Conservation (phyloP, 1,284 basidiomycete genomes). For the Trametes versicolor region DNA sequence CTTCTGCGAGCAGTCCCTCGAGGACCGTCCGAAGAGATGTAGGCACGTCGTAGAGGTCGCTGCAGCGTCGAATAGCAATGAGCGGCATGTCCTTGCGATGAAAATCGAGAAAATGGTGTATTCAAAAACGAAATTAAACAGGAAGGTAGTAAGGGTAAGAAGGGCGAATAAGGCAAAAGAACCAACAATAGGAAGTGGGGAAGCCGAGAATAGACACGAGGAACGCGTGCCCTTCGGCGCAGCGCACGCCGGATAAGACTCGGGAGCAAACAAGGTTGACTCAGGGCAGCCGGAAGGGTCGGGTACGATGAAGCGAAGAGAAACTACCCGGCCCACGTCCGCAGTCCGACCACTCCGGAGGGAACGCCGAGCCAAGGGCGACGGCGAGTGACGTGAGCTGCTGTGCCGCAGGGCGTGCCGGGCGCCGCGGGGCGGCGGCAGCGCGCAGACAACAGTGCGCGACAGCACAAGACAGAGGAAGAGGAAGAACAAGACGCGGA, state of each 20-base stretch:
- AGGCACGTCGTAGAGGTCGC: conserved; percentile 87
- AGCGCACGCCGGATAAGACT: conserved; percentile 24
- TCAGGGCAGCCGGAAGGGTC: conserved; percentile 10
- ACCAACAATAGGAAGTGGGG: conserved; percentile 10
- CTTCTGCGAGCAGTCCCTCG: conserved; percentile 88
- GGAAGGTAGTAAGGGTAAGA: not conserved
- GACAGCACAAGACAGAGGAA: not conserved
- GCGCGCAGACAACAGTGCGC: conserved; percentile 1
- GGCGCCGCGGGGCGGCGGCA: conserved; percentile 17
- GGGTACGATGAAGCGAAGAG: conserved; percentile 20
- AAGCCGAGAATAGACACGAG: conserved; percentile 10
- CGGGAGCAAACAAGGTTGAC: conserved; percentile 14
- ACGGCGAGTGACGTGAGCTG: conserved; percentile 20
- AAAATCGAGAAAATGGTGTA: not conserved
- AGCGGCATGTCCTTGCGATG: conserved; percentile 4
- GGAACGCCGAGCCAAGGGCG: conserved; percentile 16
- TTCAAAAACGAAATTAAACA: conserved; percentile 1
- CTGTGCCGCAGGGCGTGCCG: conserved; percentile 16
- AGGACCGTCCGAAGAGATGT: conserved; percentile 84
- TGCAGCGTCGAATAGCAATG: conserved; percentile 45
- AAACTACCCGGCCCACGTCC: conserved; percentile 6
- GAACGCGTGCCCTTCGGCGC: conserved; percentile 14
- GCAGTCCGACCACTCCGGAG: conserved; percentile 30
- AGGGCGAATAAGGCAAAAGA: not conserved
- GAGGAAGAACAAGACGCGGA: not conserved